These are phyloP conservation scores for Annulohypoxylon maeteangense DNA, from an alignment of 495 filamentous ascomycete genomes.

Conservation along the genomic window DNA sequence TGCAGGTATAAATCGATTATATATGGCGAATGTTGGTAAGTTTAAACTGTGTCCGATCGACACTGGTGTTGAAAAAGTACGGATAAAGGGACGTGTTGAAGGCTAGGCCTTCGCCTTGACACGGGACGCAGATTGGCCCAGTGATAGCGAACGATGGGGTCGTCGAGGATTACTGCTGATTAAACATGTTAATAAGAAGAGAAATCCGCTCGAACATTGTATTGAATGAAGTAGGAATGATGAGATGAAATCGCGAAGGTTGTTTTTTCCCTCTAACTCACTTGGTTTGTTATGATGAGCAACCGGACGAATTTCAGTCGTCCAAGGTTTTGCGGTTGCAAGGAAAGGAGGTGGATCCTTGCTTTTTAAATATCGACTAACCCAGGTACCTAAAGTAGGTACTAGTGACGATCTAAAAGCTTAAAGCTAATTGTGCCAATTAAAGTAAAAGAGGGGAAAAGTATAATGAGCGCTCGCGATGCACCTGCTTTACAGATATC, in stretches of 20 bases:
- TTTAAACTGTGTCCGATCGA: constrained; percentile 15
- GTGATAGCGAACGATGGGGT: constrained; percentile 13
- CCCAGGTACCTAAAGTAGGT: neutral
- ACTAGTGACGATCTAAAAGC: constrained; percentile 30
- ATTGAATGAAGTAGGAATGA: constrained; percentile 8
- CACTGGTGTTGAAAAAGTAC: constrained; percentile 19
- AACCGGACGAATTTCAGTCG: constrained; percentile 26
- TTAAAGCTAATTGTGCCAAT: constrained; percentile 34
- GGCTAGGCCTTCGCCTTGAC: constrained; percentile 8
- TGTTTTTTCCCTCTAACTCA: constrained; percentile 33
- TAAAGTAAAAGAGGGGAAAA: constrained; percentile 25
- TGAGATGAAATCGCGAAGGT: constrained; percentile 26
- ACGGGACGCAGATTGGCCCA: constrained; percentile 27
- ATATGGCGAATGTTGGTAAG: constrained; percentile 18
- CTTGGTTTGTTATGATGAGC: constrained; percentile 40
- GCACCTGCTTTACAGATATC: constrained; percentile 13
- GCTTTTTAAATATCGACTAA: constrained; percentile 5
- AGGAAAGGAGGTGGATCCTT: constrained; percentile 40
- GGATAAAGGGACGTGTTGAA: constrained; percentile 13
- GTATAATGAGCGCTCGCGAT: constrained; percentile 16
- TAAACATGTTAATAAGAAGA: constrained; percentile 35
- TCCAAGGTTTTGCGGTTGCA: constrained; percentile 17
- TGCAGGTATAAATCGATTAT: constrained; percentile 30
- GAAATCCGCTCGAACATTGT: constrained; percentile 29
- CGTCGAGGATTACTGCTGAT: constrained; percentile 22